These are phyloP conservation scores for Rubia occidens DNA, from an alignment of 305 asterid genomes.

Conservation along the genomic window DNA sequence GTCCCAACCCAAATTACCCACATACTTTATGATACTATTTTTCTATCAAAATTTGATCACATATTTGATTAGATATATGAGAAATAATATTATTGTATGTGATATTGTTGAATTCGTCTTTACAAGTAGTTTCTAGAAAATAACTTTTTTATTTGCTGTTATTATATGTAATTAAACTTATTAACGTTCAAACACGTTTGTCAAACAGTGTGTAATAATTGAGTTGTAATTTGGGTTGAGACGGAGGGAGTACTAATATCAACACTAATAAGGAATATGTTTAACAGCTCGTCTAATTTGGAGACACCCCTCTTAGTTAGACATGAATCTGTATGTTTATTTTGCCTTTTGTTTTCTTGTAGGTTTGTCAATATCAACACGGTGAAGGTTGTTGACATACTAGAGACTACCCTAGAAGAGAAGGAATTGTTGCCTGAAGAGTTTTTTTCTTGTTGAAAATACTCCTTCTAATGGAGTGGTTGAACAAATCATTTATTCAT, in stretches of 20 bases:
- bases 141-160: too few species aligned
- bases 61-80: too few species aligned
- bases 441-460: conserved; percentile 73
- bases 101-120: too few species aligned
- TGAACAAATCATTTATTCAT: conserved; percentile 83
- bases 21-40: too few species aligned
- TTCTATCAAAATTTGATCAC: too few species aligned
- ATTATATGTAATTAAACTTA: too few species aligned
- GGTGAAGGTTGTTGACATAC: conserved; percentile 64
- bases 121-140: too few species aligned
- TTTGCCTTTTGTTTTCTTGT: conserved; percentile 18
- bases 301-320: neutral
- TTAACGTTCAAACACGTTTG: too few species aligned
- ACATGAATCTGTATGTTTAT: neutral
- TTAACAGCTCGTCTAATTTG: neutral
- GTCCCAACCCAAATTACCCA: too few species aligned
- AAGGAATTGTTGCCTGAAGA: conserved; percentile 71
- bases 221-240: too few species aligned
- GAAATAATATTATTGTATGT: too few species aligned
- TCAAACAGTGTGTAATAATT: too few species aligned
- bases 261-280: neutral
- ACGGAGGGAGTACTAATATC: neutral
- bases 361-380: conserved; percentile 70
- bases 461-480: conserved; percentile 61
- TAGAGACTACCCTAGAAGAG: conserved; percentile 43